Evolutionary conservation across 1,139 yeast species (phyloP).

Genomic region (Blastobotrys capitulatus): DNA sequence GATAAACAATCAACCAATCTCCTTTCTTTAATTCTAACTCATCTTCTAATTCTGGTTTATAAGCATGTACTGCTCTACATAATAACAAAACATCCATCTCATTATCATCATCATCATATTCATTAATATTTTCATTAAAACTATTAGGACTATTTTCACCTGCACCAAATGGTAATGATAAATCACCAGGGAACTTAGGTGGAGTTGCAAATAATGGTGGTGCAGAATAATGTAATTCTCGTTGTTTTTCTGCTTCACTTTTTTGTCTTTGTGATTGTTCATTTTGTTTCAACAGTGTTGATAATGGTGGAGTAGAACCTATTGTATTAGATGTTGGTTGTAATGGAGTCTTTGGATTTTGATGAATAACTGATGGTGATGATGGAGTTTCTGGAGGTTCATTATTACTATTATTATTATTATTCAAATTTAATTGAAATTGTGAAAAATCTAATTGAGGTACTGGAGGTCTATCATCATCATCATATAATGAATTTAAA

Average conservation of each 20-base stretch:
- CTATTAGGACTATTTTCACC: not conserved
- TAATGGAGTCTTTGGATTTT: not conserved
- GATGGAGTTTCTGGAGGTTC: not conserved
- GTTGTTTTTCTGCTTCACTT: not conserved
- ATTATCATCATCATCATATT: not conserved
- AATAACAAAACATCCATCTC: slow-evolving; percentile 11
- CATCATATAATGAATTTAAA: not conserved
- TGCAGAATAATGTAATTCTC: not conserved
- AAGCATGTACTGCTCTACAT: slow-evolving; percentile 26
- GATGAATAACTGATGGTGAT: not conserved
- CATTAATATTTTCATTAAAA: not conserved
- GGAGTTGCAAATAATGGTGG: slow-evolving; percentile 7
- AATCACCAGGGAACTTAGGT: slow-evolving; percentile 9
- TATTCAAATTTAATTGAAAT: not conserved
- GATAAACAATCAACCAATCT: slow-evolving; percentile 30
- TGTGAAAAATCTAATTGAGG: not conserved
- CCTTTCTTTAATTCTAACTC: slow-evolving; percentile 31
- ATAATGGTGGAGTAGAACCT: not conserved
- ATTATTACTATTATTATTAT: too few relatives aligned
- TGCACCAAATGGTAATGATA: not conserved
- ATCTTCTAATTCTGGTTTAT: slow-evolving; percentile 33
- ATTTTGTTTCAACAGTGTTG: not conserved
- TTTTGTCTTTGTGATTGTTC: not conserved
- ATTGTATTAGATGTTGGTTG: not conserved
- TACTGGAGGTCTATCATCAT: not conserved